Conservation (phyloP, 1,284 basidiomycete species). For the Porodaedalea pini region DNA sequence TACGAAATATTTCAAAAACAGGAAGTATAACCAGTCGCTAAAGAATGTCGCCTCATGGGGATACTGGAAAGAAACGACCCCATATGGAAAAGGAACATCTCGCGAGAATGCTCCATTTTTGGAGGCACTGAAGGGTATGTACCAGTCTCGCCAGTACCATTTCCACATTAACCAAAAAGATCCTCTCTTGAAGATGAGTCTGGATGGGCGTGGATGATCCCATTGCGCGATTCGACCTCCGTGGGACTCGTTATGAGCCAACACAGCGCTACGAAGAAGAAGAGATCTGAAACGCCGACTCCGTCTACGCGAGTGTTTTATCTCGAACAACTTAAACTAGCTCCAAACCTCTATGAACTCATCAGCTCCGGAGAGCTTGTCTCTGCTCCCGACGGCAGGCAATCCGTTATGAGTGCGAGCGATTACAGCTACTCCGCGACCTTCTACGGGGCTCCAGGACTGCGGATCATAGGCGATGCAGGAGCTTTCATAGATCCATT, state of each 20-base stretch:
- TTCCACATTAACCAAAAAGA: neutral
- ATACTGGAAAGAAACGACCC: slow-evolving; percentile 57
- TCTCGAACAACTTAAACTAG: slow-evolving; percentile 14
- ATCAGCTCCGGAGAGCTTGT: slow-evolving; percentile 4
- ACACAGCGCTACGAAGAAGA: neutral
- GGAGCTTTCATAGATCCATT: slow-evolving; percentile 68
- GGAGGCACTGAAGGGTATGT: slow-evolving; percentile 58
- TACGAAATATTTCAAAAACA: slow-evolving; percentile 10
- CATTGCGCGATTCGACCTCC: slow-evolving; percentile 63
- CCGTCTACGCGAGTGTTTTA: slow-evolving; percentile 4
- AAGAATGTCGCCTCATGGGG: slow-evolving; percentile 75
- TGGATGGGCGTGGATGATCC: slow-evolving; percentile 78
- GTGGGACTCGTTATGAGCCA: slow-evolving; percentile 67
- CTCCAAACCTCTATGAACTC: slow-evolving; percentile 2
- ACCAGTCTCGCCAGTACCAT: too few species aligned
- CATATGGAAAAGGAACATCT: slow-evolving; percentile 48
- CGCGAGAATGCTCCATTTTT: slow-evolving; percentile 36
- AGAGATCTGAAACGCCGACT: neutral
- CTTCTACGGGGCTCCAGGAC: slow-evolving; percentile 55
- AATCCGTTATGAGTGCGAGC: slow-evolving; percentile 42
- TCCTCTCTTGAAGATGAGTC: slow-evolving; percentile 51
- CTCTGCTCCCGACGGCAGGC: neutral
- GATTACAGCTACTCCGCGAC: slow-evolving; percentile 71
- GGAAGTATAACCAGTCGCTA: slow-evolving; percentile 53
- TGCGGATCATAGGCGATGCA: slow-evolving; percentile 67